Percentiles rank a stretch among this genome's conserved stretches.
phyloP scores from a whole-genome alignment of 2,329 filamentous ascomycete genomes.

The Arthroderma uncinatum region DNA sequence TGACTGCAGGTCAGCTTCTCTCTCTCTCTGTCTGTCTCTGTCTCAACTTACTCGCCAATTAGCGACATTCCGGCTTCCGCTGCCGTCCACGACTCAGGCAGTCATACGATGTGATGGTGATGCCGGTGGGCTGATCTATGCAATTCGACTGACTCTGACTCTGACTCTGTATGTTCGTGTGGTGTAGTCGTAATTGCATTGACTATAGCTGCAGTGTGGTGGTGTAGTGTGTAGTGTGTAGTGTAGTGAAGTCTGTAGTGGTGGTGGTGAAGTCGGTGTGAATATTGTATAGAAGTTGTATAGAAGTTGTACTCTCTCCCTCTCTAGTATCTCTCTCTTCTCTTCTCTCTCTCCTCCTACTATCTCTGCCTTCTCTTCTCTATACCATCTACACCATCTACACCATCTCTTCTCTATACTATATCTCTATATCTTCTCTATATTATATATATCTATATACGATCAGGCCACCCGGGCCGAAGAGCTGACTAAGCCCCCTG shows the following conservation, averaged over 20 bases:
- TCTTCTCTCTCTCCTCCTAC: background rate
- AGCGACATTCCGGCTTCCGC: constrained; percentile 9
- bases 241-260: too few relatives aligned
- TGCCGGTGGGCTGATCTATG: background rate
- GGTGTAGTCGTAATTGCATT: too few relatives aligned
- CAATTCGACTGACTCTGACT: background rate
- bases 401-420: too few relatives aligned
- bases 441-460: too few relatives aligned
- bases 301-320: too few relatives aligned
- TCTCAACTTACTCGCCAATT: constrained; percentile 10
- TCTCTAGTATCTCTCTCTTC: background rate
- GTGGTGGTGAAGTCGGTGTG: too few relatives aligned
- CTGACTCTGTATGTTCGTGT: too few relatives aligned
- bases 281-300: too few relatives aligned
- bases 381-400: too few relatives aligned
- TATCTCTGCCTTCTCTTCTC: background rate
- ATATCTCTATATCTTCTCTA: too few relatives aligned
- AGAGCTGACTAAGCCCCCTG: background rate
- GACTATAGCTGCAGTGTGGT: too few relatives aligned
- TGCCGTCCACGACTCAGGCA: background rate
- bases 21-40: background rate
- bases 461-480: background rate
- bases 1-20: constrained; percentile 32
- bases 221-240: too few relatives aligned
- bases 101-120: background rate